Evolutionary conservation across 768 basidiomycete genomes (phyloP).

Genomic region (Glaciozyma martinii): DNA sequence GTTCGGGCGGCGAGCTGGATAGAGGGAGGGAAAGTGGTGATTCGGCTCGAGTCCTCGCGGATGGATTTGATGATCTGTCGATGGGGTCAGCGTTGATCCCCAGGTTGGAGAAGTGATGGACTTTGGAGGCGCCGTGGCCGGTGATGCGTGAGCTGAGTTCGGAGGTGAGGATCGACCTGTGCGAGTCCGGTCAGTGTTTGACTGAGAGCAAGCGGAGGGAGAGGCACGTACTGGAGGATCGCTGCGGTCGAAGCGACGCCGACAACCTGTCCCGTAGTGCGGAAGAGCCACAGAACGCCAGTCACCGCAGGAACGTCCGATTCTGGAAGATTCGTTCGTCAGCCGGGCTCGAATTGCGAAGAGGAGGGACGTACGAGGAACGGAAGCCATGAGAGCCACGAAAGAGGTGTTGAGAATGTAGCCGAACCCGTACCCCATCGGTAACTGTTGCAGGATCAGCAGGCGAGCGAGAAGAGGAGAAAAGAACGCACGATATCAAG

Average conservation of each 20-base stretch:
- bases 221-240: constrained; percentile 51
- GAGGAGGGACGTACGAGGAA: background rate
- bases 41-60: constrained; percentile 54
- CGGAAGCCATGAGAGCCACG: constrained; percentile 5
- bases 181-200: background rate
- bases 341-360: background rate
- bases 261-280: constrained; percentile 80
- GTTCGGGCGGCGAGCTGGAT: constrained; percentile 51
- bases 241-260: constrained; percentile 83
- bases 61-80: constrained; percentile 52
- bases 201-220: background rate
- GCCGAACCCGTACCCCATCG: constrained; percentile 5
- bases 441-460: too few species aligned
- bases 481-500: background rate
- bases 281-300: constrained; percentile 56
- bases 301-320: constrained; percentile 1
- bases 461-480: too few species aligned
- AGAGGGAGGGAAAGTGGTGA: constrained; percentile 53
- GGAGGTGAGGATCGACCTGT: constrained; percentile 51
- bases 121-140: constrained; percentile 63
- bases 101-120: constrained; percentile 39
- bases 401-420: constrained; percentile 10
- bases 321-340: background rate
- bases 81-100: constrained; percentile 13
- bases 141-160: constrained; percentile 64